Conservation (phyloP, 228 moss, liverwort and hornwort genomes). For the Sphagnum fallax region DNA sequence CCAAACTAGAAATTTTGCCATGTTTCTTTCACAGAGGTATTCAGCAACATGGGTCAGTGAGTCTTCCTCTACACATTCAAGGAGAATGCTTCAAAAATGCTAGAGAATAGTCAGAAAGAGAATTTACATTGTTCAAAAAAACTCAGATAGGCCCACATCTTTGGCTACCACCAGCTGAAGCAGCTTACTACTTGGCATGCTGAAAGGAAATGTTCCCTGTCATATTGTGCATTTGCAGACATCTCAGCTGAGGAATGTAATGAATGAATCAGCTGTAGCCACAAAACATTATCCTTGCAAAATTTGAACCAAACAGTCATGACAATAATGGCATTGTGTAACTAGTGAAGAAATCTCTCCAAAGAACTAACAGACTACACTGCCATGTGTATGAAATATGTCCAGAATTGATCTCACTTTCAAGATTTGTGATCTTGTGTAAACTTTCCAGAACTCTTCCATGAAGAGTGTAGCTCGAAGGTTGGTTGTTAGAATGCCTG, state of each 20-base stretch:
- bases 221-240: background rate
- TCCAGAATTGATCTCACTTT: constrained; percentile 22
- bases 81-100: background rate
- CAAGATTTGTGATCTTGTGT: constrained; percentile 51
- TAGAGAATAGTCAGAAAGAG: background rate
- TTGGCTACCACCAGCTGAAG: constrained; percentile 46
- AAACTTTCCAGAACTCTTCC: constrained; percentile 63
- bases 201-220: constrained; percentile 50
- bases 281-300: no score
- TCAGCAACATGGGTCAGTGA: no score
- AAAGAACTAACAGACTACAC: background rate
- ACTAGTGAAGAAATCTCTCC: no score
- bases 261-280: no score
- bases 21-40: no score
- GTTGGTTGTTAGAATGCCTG: constrained; percentile 42
- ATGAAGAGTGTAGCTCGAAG: constrained; percentile 61
- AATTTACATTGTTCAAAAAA: constrained; percentile 35
- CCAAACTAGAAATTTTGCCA: no score
- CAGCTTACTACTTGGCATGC: constrained; percentile 49
- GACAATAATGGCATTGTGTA: no score
- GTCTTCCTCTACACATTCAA: no score
- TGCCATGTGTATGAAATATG: background rate
- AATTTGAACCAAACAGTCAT: no score
- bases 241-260: no score
- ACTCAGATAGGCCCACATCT: constrained; percentile 51